Evolutionary conservation across 2,329 filamentous ascomycete species (phyloP), one percentile per base, ranked within the genome.

Genomic region (Ceratocystiopsis minuta): DNA sequence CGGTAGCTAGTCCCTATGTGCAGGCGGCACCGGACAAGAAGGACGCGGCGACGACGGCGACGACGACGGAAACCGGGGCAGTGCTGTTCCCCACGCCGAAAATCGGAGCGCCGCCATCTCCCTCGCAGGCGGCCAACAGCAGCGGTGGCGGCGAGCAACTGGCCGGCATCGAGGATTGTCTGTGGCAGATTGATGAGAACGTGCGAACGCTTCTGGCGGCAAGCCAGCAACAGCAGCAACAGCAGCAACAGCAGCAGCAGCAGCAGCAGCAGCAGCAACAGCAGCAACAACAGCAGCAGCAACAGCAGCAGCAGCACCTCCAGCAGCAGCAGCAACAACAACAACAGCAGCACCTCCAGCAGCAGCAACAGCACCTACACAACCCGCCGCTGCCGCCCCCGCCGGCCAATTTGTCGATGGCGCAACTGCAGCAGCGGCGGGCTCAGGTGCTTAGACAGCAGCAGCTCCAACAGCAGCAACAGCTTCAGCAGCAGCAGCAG

Each of bases 111-210:
- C 31, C 16, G 31, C 15, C n/a, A n/a, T 11, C 34, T 7, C 31
- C 40, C 5, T 17, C 16, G 13, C 31, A 14, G 18, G 18, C 40
- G 34, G 37, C 34, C 18, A n/a, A n/a, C n/a, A n/a, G n/a, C n/a
- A 36, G n/a, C 6, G 18, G 28, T 31, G 36, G 57, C 31, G 57
- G 24, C 24, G 5, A 28, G 24, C 7, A 6, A 28, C 24, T 28
- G 24, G 24, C 57, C 34, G 63, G 67, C 10, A 60, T 67, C 28
- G 63, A 65, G 42, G 55, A 50, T 6, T 50, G 74, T 48, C 56
- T 75, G 20, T 54, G 55, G 37, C 60, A 61, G 16, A 56, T 70
- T 10, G 67, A 73, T 51, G 63, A 65, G 16, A 60, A 59, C 14
- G 50, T 74, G 24, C 57, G 63, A 36, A 51, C 56, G 4, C 42